phyloP scores from a whole-genome alignment of 495 filamentous ascomycete genomes.

The Cercophora scortea region DNA sequence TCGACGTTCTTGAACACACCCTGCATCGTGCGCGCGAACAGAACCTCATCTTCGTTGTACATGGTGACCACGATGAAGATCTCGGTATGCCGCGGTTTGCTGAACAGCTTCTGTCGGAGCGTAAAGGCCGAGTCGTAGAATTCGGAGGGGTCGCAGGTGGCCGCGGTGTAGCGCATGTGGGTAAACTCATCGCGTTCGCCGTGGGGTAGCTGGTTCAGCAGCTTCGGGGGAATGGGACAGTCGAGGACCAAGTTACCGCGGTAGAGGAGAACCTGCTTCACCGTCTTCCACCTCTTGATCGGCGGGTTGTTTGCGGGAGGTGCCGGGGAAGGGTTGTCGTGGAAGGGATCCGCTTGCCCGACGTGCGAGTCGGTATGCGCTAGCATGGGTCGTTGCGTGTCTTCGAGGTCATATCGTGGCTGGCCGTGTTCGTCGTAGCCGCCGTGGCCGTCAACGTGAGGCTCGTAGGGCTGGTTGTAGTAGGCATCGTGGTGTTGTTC shows the following conservation, averaged over 20 bases:
- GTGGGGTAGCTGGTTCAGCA: constrained; percentile 79
- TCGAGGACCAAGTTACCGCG: constrained; percentile 96
- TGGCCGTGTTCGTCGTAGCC: constrained; percentile 29
- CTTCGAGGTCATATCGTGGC: constrained; percentile 30
- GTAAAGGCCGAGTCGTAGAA: constrained; percentile 89
- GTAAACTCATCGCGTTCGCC: constrained; percentile 96
- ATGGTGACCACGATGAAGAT: constrained; percentile 97
- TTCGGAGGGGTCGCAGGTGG: constrained; percentile 86
- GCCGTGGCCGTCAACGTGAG: constrained; percentile 51
- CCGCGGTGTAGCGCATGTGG: constrained; percentile 96
- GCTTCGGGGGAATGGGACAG: constrained; percentile 86
- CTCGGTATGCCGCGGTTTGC: constrained; percentile 88
- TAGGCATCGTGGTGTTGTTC: constrained; percentile 82
- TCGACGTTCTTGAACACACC: constrained; percentile 98
- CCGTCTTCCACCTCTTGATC: constrained; percentile 93
- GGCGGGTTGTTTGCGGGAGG: constrained; percentile 41
- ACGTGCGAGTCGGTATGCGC: constrained; percentile 37
- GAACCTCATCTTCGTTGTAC: constrained; percentile 98
- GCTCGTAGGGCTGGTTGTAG: constrained; percentile 74
- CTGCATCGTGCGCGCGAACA: constrained; percentile 93
- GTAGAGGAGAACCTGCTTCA: constrained; percentile 95
- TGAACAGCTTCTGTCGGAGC: constrained; percentile 87
- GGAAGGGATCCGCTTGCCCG: constrained; percentile 36
- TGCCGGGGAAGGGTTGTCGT: constrained; percentile 40
- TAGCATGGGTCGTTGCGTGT: constrained; percentile 41